Evolutionary conservation across 2,329 filamentous ascomycete genomes (phyloP), one percentile per base, ranked within the genome.

Genomic region (Triangularia setosa): DNA sequence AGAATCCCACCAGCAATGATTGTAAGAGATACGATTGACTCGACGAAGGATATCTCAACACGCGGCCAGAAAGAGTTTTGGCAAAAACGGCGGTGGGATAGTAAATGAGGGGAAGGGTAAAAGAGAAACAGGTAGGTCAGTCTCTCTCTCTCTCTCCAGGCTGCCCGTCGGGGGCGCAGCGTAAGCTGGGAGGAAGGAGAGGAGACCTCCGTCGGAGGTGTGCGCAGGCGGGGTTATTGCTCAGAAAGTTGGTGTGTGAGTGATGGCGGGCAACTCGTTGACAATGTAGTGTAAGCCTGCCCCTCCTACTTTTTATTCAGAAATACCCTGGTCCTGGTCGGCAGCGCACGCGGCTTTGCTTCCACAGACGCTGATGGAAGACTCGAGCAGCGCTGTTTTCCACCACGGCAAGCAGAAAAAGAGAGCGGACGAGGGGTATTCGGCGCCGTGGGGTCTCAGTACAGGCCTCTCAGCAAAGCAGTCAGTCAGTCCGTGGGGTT

Each of bases 131-230:
- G 56, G 30, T 25, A 24, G 12, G 11, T 54, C 24, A 27, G 25
- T 27, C 54, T 30, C 57, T 25, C 56, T 65, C 54, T 59, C 21
- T 25, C 52, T 55, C 25, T 27, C 52, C 52, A 60, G 58, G 58
- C 58, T 60, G 58, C 58, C 58, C 40, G 58, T 60, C 58, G 35
- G 67, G 58, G 67, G 67, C 65, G 67, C 65, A 65, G 67, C 59
- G 55, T 16, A 30, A 55, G 40, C 40, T 48, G 40, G 40, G 21
- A 6, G 21, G 52, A 60, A 53, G 33, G 33, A 60, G 48, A 44
- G 58, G 63, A 63, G 58, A 28, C 56, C 55, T 54, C 40, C 30
- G 28, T 23, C 9, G 23, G 58, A 23, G 58, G 54, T 63, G 59
- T 61, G 63, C 23, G 27, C 55, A 58, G 63, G 64, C 53, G 64